Evolutionary conservation across 2,329 filamentous ascomycete genomes (phyloP).

Genomic region (Chaetomium sp.): DNA sequence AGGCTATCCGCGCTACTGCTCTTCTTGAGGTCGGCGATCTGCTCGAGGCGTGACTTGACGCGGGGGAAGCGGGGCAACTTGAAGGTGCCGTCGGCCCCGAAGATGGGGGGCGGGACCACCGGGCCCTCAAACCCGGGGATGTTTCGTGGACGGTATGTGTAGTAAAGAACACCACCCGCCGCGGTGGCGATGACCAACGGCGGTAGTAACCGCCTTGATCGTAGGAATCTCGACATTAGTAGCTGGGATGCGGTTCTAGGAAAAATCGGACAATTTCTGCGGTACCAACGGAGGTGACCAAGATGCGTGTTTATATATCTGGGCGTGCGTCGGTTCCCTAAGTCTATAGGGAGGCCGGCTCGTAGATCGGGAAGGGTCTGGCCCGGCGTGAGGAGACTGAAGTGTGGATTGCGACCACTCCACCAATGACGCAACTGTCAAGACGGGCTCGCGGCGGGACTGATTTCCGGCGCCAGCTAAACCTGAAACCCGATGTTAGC

Average conservation of each 20-base stretch:
- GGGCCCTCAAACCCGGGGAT: slow-evolving; percentile 64
- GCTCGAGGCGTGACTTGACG: slow-evolving; percentile 55
- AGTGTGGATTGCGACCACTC: slow-evolving; percentile 5
- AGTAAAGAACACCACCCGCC: slow-evolving; percentile 41
- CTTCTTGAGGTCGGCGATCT: slow-evolving; percentile 55
- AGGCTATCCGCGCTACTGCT: slow-evolving; percentile 25
- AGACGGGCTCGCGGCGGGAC: not conserved
- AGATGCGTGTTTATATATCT: no score
- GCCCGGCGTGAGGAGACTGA: not conserved
- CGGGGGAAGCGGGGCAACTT: slow-evolving; percentile 59
- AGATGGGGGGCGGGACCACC: slow-evolving; percentile 63
- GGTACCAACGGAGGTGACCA: no score
- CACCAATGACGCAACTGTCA: slow-evolving; percentile 19
- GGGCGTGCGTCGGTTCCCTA: not conserved
- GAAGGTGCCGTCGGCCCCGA: slow-evolving; percentile 62
- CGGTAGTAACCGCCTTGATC: slow-evolving; percentile 37
- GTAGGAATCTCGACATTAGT: slow-evolving; percentile 26
- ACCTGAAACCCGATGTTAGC: not conserved
- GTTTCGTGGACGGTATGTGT: slow-evolving; percentile 60
- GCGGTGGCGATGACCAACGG: slow-evolving; percentile 37
- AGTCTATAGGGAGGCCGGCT: not conserved
- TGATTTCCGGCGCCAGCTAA: not conserved
- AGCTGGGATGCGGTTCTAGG: not conserved
- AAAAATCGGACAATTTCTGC: not conserved
- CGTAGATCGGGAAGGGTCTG: not conserved